These are phyloP conservation scores for Termitomyces sp. DNA, from an alignment of 768 basidiomycete species.

Conservation along the genomic window DNA sequence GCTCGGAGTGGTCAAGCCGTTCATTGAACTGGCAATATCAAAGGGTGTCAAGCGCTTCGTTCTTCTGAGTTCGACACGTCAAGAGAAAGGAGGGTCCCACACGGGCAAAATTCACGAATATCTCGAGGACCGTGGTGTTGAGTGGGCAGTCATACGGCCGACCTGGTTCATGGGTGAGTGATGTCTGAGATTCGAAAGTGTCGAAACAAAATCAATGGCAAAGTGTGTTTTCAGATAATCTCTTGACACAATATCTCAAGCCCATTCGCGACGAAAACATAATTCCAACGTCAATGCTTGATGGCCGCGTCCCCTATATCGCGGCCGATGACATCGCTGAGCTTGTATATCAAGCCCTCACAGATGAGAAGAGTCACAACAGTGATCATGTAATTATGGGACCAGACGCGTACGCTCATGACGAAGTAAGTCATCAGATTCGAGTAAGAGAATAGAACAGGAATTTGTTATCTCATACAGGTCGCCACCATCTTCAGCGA, in stretches of 20 bases:
- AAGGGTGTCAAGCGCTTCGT: conserved; percentile 30
- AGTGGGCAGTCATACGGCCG: conserved; percentile 28
- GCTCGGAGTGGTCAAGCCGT: conserved; percentile 19
- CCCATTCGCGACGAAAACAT: background rate
- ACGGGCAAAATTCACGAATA: conserved; percentile 29
- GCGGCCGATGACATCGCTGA: conserved; percentile 23
- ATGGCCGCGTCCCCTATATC: conserved; percentile 25
- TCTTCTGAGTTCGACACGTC: conserved; percentile 20
- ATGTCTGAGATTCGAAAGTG: no score
- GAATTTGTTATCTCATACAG: background rate
- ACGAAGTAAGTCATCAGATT: conserved; percentile 18
- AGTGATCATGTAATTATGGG: conserved; percentile 13
- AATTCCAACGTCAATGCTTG: conserved; percentile 8
- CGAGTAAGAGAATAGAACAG: background rate
- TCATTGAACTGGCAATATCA: conserved; percentile 25
- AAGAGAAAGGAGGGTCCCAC: conserved; percentile 17
- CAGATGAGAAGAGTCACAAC: conserved; percentile 18
- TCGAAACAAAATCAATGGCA: background rate
- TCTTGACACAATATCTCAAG: conserved; percentile 12
- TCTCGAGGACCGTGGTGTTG: conserved; percentile 23
- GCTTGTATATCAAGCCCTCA: conserved; percentile 22
- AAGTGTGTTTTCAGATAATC: background rate
- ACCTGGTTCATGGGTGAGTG: conserved; percentile 31
- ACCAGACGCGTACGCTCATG: conserved; percentile 21
- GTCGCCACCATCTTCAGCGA: background rate